A percentile compares a stretch with the other conserved stretches of the same genome.
Conservation (phyloP, 306 rosid genomes). For the Lithocarpus polystachyus region DNA sequence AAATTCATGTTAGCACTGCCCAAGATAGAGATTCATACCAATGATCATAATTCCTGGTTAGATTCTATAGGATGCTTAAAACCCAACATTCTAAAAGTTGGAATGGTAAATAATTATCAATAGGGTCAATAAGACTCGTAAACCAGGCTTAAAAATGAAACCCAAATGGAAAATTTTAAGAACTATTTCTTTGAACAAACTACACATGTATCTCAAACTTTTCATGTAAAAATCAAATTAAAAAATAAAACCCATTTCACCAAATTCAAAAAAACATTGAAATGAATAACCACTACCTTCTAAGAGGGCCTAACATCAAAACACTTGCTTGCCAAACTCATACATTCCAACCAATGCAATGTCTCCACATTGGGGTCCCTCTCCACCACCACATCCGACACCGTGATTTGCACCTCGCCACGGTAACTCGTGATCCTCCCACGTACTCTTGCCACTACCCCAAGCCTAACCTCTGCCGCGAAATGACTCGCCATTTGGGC, state of each 20-base stretch:
- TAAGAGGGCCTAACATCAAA: conserved; percentile 31
- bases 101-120: too few species aligned
- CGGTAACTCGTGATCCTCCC: conserved; percentile 48
- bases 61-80: too few species aligned
- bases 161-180: background rate
- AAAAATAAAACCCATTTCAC: background rate
- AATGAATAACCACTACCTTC: background rate
- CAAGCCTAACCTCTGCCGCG: conserved; percentile 35
- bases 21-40: too few species aligned
- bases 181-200: background rate
- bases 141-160: background rate
- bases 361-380: conserved; percentile 73
- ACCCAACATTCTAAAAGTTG: too few species aligned
- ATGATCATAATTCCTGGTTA: too few species aligned
- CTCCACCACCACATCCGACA: conserved; percentile 62
- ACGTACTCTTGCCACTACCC: conserved; percentile 61
- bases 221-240: too few species aligned
- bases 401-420: conserved; percentile 64
- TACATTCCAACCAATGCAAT: conserved; percentile 68
- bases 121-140: background rate
- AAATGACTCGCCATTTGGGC: conserved; percentile 35
- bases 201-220: too few species aligned
- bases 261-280: background rate
- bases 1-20: too few species aligned
- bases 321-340: conserved; percentile 59